Percentiles rank a stretch among this genome's conserved stretches.
These are phyloP conservation scores for Trebouxiophyceae sp. DNA, from an alignment of 163 green algal species.

Conservation along the genomic window DNA sequence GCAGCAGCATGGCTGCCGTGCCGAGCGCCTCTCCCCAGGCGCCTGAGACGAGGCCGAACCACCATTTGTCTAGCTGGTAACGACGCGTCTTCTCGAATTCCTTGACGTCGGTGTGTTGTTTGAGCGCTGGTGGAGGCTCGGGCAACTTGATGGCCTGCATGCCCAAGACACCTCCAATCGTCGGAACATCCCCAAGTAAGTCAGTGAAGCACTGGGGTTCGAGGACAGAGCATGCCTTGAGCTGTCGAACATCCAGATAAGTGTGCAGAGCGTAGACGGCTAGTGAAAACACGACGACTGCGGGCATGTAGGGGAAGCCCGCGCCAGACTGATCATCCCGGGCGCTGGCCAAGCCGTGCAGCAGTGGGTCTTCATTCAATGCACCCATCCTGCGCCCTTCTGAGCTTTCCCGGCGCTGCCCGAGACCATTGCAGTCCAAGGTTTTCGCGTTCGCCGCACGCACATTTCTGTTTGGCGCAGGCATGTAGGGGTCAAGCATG, in stretches of 20 bases:
- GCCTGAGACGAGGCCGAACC: slow-evolving; percentile 29
- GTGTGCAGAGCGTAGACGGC: slow-evolving; percentile 40
- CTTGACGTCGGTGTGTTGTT: slow-evolving; percentile 19
- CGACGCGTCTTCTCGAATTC: slow-evolving; percentile 53
- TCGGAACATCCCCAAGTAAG: too few relatives aligned
- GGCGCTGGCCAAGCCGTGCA: too few relatives aligned
- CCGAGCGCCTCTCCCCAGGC: slow-evolving; percentile 26
- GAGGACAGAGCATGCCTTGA: slow-evolving; percentile 11
- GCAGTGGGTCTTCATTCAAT: too few relatives aligned
- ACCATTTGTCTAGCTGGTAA: slow-evolving; percentile 73
- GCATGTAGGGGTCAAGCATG: too few relatives aligned
- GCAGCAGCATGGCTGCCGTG: slow-evolving; percentile 27
- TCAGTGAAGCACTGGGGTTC: neutral
- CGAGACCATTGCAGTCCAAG: too few relatives aligned
- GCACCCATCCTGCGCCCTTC: too few relatives aligned
- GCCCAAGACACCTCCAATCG: too few relatives aligned
- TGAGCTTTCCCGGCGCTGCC: too few relatives aligned
- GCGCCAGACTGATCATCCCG: too few relatives aligned
- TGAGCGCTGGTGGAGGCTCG: slow-evolving; percentile 29
- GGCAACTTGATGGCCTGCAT: slow-evolving; percentile 29
- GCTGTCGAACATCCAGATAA: slow-evolving; percentile 52
- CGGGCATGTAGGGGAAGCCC: slow-evolving; percentile 40
- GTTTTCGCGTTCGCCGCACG: too few relatives aligned
- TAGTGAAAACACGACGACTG: slow-evolving; percentile 41
- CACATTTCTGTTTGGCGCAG: too few relatives aligned